Conservation (phyloP, 306 rosid species). For the Quercus cerris region DNA sequence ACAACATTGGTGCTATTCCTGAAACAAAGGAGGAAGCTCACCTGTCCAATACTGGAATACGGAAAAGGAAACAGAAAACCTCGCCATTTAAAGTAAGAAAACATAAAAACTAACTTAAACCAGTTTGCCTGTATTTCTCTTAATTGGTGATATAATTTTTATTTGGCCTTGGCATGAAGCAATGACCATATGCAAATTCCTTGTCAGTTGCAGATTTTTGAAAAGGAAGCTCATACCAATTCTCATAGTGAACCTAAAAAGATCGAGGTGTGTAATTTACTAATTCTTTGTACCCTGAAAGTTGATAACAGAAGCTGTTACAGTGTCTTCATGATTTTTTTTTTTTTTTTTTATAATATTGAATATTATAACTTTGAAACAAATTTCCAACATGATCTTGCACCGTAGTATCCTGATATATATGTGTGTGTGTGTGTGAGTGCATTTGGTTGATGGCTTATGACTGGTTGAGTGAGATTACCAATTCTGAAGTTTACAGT, state of each 20-base stretch:
- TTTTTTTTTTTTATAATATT: not conserved
- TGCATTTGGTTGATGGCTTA: too few relatives aligned
- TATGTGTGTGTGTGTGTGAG: too few relatives aligned
- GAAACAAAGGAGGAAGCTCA: constrained; percentile 41
- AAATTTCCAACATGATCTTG: not conserved
- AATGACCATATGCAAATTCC: constrained; percentile 25
- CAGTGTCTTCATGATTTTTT: not conserved
- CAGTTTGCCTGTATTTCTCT: constrained; percentile 3
- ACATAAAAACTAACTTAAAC: constrained; percentile 12
- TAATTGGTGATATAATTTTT: constrained; percentile 2
- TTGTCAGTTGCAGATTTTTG: constrained; percentile 48
- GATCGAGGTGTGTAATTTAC: constrained; percentile 42
- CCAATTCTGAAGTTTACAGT: not conserved
- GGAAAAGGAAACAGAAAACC: constrained; percentile 60
- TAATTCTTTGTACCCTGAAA: constrained; percentile 8
- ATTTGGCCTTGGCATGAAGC: constrained; percentile 22
- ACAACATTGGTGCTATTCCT: constrained; percentile 34
- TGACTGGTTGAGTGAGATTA: not conserved
- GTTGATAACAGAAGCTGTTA: not conserved
- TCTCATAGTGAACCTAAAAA: constrained; percentile 48
- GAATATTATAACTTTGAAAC: not conserved
- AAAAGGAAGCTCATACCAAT: constrained; percentile 45
- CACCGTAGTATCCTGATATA: not conserved
- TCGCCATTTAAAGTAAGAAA: constrained; percentile 49
- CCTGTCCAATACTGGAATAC: constrained; percentile 41